phyloP scores from a whole-genome alignment of 495 filamentous ascomycete species.

The Neurospora sp. region DNA sequence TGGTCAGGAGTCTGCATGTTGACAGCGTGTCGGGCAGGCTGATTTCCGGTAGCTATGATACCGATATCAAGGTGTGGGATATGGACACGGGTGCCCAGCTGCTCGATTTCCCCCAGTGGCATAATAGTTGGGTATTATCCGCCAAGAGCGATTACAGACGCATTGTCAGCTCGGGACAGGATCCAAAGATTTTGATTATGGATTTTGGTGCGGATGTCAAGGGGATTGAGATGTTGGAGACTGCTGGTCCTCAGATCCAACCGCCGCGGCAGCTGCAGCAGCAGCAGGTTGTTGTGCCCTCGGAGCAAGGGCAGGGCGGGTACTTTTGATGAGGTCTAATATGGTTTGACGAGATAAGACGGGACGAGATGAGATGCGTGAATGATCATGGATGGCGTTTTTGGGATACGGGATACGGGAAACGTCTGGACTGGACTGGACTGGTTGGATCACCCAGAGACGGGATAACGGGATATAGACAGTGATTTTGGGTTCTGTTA shows the following conservation, averaged over 20 bases:
- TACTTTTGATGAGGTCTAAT: not conserved
- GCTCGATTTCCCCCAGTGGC: conserved; percentile 78
- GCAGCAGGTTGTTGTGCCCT: not conserved
- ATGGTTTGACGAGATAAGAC: not conserved
- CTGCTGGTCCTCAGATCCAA: not conserved
- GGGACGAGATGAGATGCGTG: not conserved
- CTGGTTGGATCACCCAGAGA: not conserved
- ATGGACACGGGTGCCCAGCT: conserved; percentile 61
- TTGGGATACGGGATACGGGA: not conserved
- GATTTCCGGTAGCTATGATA: conserved; percentile 87
- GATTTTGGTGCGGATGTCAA: conserved; percentile 62
- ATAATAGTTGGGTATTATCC: conserved; percentile 88
- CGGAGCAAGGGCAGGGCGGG: not conserved
- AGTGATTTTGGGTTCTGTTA: not conserved
- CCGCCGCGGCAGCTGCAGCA: not conserved
- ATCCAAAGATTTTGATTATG: conserved; percentile 82
- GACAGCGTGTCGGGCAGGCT: conserved; percentile 75
- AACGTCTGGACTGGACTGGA: not conserved
- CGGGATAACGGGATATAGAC: not conserved
- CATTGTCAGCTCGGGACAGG: conserved; percentile 88
- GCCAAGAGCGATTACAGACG: conserved; percentile 92
- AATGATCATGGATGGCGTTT: not conserved
- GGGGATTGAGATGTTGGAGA: conserved; percentile 45
- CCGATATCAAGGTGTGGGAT: conserved; percentile 85
- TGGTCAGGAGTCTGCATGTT: conserved; percentile 60